Percentiles rank a stretch among this genome's conserved stretches.
phyloP scores from a whole-genome alignment of 2,329 filamentous ascomycete species.

The Colletotrichum camelliae region DNA sequence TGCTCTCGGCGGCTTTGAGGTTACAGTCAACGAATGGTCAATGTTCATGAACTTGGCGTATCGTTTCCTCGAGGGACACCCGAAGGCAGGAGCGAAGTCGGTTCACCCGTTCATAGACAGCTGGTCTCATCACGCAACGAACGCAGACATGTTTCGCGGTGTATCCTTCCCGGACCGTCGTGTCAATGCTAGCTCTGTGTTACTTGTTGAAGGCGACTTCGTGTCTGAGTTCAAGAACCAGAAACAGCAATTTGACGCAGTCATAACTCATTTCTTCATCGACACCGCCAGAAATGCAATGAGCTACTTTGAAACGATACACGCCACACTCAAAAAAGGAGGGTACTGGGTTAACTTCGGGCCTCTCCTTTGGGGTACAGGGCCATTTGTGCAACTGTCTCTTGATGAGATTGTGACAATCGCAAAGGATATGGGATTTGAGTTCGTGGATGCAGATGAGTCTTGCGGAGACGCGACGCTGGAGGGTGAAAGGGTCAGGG shows the following conservation, averaged over 20 bases:
- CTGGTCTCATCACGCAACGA: conserved; percentile 61
- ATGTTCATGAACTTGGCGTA: conserved; percentile 62
- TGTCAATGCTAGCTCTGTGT: conserved; percentile 39
- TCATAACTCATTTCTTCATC: conserved; percentile 66
- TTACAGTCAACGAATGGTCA: conserved; percentile 63
- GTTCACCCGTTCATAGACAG: conserved; percentile 59
- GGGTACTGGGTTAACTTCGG: conserved; percentile 63
- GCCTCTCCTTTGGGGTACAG: conserved; percentile 59
- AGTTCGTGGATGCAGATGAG: conserved; percentile 48
- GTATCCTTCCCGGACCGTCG: conserved; percentile 50
- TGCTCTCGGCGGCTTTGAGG: conserved; percentile 49
- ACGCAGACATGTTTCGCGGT: conserved; percentile 48
- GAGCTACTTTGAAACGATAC: conserved; percentile 59
- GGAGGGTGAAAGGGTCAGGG: conserved; percentile 43
- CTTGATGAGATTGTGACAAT: conserved; percentile 58
- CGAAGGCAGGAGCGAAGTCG: conserved; percentile 25
- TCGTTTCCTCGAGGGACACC: conserved; percentile 47
- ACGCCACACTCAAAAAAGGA: conserved; percentile 48
- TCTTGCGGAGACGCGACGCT: conserved; percentile 49
- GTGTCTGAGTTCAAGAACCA: conserved; percentile 42
- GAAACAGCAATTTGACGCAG: conserved; percentile 45
- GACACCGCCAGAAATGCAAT: conserved; percentile 64
- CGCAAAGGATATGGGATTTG: conserved; percentile 55
- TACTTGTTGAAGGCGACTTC: conserved; percentile 63
- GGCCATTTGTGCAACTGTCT: conserved; percentile 58